Conservation (phyloP, 495 filamentous ascomycete genomes). For the Clavariopsis aquatica region DNA sequence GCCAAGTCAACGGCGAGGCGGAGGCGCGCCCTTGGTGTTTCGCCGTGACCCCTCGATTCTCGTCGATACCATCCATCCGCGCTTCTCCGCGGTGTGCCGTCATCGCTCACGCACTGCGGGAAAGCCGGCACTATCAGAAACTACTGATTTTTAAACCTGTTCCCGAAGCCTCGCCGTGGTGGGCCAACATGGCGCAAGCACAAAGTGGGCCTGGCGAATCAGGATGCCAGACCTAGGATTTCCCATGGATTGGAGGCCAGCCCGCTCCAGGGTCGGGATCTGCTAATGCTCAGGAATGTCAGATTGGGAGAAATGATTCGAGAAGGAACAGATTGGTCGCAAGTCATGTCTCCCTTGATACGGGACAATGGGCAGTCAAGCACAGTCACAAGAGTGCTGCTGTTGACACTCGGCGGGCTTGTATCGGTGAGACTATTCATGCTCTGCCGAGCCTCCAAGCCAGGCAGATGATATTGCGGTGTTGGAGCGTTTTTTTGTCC, state of each 20-base stretch:
- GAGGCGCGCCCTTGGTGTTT: conserved; percentile 20
- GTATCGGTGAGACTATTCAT: background rate
- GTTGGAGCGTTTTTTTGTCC: too few relatives aligned
- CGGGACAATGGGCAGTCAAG: conserved; percentile 16
- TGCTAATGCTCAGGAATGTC: background rate
- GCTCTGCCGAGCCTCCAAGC: too few relatives aligned
- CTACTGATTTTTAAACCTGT: conserved; percentile 6
- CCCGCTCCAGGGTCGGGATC: too few relatives aligned
- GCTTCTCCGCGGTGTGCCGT: conserved; percentile 20
- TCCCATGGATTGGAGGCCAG: conserved; percentile 4
- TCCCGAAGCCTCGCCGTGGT: background rate
- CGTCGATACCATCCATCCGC: conserved; percentile 18
- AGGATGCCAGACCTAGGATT: background rate
- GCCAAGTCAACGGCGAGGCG: conserved; percentile 22
- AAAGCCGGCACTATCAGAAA: conserved; percentile 23
- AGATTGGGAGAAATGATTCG: conserved; percentile 14
- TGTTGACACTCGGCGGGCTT: background rate
- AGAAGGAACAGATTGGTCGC: conserved; percentile 5
- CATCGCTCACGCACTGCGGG: conserved; percentile 23
- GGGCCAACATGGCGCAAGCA: background rate
- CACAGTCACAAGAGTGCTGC: background rate
- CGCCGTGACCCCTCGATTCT: conserved; percentile 10
- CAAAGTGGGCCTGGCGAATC: conserved; percentile 16
- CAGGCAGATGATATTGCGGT: too few relatives aligned
- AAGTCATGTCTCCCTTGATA: conserved; percentile 6